These are phyloP conservation scores for Magnaporthiopsis incrustans DNA, from an alignment of 2,329 filamentous ascomycete genomes.

Conservation along the genomic window DNA sequence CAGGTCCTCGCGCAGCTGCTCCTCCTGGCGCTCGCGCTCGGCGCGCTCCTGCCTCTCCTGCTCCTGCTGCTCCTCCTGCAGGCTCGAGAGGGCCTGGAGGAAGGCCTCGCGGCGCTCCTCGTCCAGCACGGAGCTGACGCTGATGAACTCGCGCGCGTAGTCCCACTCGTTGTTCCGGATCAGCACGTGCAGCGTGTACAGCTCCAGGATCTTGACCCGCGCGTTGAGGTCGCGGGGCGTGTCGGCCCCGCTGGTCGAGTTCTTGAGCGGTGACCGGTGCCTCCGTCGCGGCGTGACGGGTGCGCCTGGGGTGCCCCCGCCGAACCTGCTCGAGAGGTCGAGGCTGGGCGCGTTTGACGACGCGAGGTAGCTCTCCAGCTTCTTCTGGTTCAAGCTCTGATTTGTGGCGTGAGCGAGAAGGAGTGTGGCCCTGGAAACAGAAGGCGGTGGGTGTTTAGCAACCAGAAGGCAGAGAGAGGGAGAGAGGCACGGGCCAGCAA, in stretches of 20 bases:
- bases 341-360: slow-evolving; percentile 65
- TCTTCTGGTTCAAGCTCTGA: slow-evolving; percentile 77
- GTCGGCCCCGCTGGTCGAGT: slow-evolving; percentile 54
- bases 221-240: slow-evolving; percentile 79
- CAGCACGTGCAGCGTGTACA: slow-evolving; percentile 94
- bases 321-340: slow-evolving; percentile 58
- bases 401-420: slow-evolving; percentile 82
- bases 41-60: slow-evolving; percentile 58
- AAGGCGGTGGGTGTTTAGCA: background rate
- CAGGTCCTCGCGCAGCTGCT: slow-evolving; percentile 45
- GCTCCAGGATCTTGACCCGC: slow-evolving; percentile 83
- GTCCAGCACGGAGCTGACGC: slow-evolving; percentile 76
- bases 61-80: slow-evolving; percentile 76
- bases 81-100: slow-evolving; percentile 71
- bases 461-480: background rate
- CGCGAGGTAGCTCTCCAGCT: slow-evolving; percentile 82
- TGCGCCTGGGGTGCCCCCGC: slow-evolving; percentile 26
- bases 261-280: slow-evolving; percentile 36
- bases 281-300: slow-evolving; percentile 34
- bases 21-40: slow-evolving; percentile 48
- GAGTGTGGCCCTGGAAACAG: slow-evolving; percentile 64
- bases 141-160: slow-evolving; percentile 86
- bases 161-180: slow-evolving; percentile 93
- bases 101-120: slow-evolving; percentile 89
- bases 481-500: background rate